phyloP scores from a whole-genome alignment of 331 rosid genomes.

The Ulmus americana region DNA sequence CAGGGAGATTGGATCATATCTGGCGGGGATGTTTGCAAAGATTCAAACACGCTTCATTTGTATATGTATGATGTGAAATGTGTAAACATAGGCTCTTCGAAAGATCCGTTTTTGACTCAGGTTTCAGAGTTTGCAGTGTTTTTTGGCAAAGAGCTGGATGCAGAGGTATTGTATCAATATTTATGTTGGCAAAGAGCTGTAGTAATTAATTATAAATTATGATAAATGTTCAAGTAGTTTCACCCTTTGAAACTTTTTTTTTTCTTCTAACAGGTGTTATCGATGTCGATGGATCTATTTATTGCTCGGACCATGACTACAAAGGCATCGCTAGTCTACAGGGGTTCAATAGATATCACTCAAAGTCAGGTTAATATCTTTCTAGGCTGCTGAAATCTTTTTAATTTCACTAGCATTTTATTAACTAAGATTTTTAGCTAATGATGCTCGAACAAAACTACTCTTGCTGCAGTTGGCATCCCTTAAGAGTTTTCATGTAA shows the following conservation, averaged over 20 bases:
- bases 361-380: constrained; percentile 66
- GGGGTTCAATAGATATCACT: constrained; percentile 59
- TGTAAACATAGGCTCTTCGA: constrained; percentile 66
- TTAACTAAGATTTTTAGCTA: constrained; percentile 22
- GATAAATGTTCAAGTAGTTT: background rate
- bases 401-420: constrained; percentile 13
- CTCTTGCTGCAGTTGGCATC: constrained; percentile 64
- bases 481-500: constrained; percentile 91
- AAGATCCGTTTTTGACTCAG: constrained; percentile 89
- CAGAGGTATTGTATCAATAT: constrained; percentile 66
- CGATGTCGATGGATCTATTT: constrained; percentile 99
- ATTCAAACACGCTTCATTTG: constrained; percentile 53
- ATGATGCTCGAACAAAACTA: constrained; percentile 21
- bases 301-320: constrained; percentile 96
- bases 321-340: constrained; percentile 88
- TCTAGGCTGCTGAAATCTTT: constrained; percentile 9
- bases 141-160: constrained; percentile 97
- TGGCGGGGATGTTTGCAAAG: constrained; percentile 61
- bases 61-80: constrained; percentile 64
- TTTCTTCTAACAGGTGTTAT: constrained; percentile 66
- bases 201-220: background rate
- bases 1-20: constrained; percentile 98
- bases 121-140: constrained; percentile 86
- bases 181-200: background rate
- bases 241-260: constrained; percentile 16